A percentile compares a stretch with the other conserved stretches of the same genome.
phyloP scores from a whole-genome alignment of 202 grass and related monocot genomes.

The Hordeum pubiflorum region DNA sequence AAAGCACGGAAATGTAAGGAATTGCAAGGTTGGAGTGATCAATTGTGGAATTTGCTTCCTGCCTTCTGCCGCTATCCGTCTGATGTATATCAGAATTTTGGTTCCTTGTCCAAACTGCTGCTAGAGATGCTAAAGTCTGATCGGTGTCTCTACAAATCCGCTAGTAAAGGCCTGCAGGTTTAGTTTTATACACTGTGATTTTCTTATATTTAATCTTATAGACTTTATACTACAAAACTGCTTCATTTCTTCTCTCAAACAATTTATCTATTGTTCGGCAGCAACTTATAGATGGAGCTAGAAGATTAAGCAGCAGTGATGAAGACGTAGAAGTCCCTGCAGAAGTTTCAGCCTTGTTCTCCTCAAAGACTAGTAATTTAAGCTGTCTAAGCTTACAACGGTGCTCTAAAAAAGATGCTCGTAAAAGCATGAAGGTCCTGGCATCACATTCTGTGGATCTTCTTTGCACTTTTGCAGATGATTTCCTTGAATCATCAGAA shows the following conservation, averaged over 20 bases:
- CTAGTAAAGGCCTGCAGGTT: constrained; percentile 74
- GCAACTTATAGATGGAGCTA: constrained; percentile 74
- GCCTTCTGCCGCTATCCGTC: constrained; percentile 72
- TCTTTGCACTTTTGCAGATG: constrained; percentile 53
- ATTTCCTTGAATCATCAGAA: constrained; percentile 62
- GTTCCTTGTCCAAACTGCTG: constrained; percentile 62
- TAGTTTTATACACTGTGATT: constrained; percentile 17
- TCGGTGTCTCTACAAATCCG: constrained; percentile 49
- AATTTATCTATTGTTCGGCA: constrained; percentile 31
- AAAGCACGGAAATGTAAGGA: constrained; percentile 40
- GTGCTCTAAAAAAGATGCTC: constrained; percentile 60
- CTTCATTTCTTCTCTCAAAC: constrained; percentile 19
- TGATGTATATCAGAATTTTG: constrained; percentile 58
- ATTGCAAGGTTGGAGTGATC: constrained; percentile 42
- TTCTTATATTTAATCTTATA: constrained; percentile 9
- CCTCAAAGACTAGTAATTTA: constrained; percentile 31
- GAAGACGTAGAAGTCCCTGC: constrained; percentile 39
- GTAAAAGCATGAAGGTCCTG: constrained; percentile 62
- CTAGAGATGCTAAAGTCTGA: constrained; percentile 45
- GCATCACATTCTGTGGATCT: constrained; percentile 60
- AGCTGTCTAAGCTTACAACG: constrained; percentile 26
- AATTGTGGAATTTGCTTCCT: constrained; percentile 79
- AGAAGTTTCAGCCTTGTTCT: constrained; percentile 41
- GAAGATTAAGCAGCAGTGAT: constrained; percentile 37
- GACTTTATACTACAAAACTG: background rate